Percentiles rank a stretch among this genome's conserved stretches.
Conservation (phyloP, 2,329 filamentous ascomycete genomes). For the Alternaria consortialis region DNA sequence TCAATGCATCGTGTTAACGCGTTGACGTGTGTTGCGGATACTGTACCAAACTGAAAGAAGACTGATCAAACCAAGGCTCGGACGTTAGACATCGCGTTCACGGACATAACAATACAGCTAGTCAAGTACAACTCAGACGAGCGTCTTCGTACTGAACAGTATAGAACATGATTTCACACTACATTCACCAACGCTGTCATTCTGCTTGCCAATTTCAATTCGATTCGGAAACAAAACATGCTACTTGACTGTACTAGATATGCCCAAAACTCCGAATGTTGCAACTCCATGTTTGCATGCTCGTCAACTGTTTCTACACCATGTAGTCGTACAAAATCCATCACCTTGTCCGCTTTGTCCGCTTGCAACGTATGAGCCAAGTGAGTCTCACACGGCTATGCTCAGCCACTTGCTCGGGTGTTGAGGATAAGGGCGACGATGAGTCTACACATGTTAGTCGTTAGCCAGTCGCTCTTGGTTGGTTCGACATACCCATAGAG, state of each 20-base stretch:
- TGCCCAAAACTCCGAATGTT: constrained; percentile 29
- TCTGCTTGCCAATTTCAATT: not conserved
- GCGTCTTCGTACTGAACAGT: not conserved
- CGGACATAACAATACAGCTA: not conserved
- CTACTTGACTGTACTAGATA: constrained; percentile 5
- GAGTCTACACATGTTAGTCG: constrained; percentile 64
- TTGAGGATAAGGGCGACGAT: constrained; percentile 95
- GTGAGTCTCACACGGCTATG: not conserved
- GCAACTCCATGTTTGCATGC: constrained; percentile 27
- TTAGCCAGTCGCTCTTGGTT: not conserved
- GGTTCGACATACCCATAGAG: constrained; percentile 80
- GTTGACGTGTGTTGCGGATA: not conserved
- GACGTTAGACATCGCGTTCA: not conserved
- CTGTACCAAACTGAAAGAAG: not conserved
- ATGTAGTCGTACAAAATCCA: constrained; percentile 42
- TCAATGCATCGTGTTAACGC: not conserved
- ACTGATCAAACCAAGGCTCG: not conserved
- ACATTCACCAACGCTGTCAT: not conserved
- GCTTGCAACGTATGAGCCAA: not conserved
- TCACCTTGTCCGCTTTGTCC: not conserved
- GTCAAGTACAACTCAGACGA: not conserved
- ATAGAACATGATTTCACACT: not conserved
- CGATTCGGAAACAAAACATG: not conserved
- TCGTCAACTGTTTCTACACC: constrained; percentile 31
- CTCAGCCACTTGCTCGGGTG: constrained; percentile 75